Base-by-base conservation (phyloP, 139 green algal species). In the Picochlorum sp. region DNA sequence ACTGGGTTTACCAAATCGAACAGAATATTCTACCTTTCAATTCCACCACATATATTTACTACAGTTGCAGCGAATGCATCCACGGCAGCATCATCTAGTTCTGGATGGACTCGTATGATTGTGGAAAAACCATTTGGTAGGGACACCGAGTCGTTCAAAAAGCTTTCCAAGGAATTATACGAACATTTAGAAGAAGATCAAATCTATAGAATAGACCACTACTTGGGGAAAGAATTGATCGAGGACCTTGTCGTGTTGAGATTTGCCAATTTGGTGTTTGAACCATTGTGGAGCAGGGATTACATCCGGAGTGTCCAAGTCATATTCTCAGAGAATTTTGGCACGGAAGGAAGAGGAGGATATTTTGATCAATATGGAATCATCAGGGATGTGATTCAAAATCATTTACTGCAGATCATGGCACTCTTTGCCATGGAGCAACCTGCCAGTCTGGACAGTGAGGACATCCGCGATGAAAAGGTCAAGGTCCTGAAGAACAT, bases 361-460 rank as follows among this genome's bases (percentile, higher is more conserved):
- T 99, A 99, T 81, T 99, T 98, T 82, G 94, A 99, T 81, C 75
- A 95, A 68, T 98, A 97, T 71, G 94, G 94, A 76, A 98, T 99
- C 79, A 92, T 54, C 47, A 83, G 94, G 8, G 94, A 99, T 75
- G 94, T 99, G 65, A 98, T 99, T 69, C 94, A 99, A 72, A 99
- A 99, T 77, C 94, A 99, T 69, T 77, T 99, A 63, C 78, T 98
- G 63, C 81, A 96, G 74, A 95, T 99, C 59, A 49, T 99, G 49
- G 88, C 94, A 28, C 86, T 99, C 15, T 96, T 99, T 65, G 91
- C 84, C 37, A 99, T 99, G 94, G 94, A 99, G 80, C 83, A 83
- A 23, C 94, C 94, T 45, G 83, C 88, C 18, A 88, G 73, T 58
- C 69, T 96, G 55, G 82, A 85, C 16, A 90, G 90, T 2, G 94